These are phyloP conservation scores for Stipa capillata DNA, from an alignment of 176 grass and related monocot genomes.

Conservation along the genomic window DNA sequence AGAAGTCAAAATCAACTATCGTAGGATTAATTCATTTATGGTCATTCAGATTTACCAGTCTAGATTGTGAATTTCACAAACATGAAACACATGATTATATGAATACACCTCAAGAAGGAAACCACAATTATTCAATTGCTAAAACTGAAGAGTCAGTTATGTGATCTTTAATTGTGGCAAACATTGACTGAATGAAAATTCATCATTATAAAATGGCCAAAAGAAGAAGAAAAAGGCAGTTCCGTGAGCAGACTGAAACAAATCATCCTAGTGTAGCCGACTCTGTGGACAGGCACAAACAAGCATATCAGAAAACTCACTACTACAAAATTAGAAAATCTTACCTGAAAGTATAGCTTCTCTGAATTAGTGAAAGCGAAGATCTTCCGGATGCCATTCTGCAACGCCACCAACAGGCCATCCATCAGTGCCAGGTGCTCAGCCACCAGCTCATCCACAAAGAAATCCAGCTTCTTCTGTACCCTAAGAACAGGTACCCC, in stretches of 20 bases:
- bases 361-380: constrained; percentile 94
- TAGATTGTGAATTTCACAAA: not conserved
- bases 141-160: not conserved
- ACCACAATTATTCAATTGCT: not conserved
- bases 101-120: not conserved
- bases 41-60: not conserved
- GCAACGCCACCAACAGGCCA: constrained; percentile 64
- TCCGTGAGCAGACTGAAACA: not conserved
- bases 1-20: not conserved
- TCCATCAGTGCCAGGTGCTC: constrained; percentile 99
- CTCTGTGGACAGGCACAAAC: not conserved
- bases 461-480: constrained; percentile 98
- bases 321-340: constrained; percentile 1
- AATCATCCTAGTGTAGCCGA: not conserved
- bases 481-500: constrained; percentile 53
- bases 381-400: constrained; percentile 71
- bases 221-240: not conserved
- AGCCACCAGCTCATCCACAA: constrained; percentile 78
- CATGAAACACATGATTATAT: not conserved
- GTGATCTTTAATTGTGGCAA: not conserved
- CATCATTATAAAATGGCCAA: not conserved
- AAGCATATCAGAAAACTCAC: not conserved
- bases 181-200: not conserved
- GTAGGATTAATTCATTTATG: not conserved
- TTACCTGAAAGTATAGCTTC: constrained; percentile 94